Base-by-base conservation (phyloP, 495 filamentous ascomycete genomes). In the Amniculicola lignicola region DNA sequence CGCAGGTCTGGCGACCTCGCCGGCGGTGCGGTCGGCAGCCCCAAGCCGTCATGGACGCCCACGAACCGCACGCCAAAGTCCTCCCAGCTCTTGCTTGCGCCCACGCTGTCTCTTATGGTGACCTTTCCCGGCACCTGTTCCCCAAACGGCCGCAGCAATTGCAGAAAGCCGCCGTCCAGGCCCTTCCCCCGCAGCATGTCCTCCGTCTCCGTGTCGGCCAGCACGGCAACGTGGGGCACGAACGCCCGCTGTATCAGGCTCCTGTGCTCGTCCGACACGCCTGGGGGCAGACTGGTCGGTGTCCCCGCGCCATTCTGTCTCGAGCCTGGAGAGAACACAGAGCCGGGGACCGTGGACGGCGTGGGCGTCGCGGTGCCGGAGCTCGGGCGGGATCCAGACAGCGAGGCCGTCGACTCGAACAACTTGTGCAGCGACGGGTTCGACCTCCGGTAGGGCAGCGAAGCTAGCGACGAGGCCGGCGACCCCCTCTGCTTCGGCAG, bases 41-140 rank as follows among this genome's bases (percentile, higher is more conserved):
- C 78, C 16, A 86, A 68, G 1, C 80, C 79, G 54, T 84, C 83
- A 19, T 74, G 78, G 2, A 44, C 47, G 42, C 81, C 76, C 3
- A 85, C 81, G 69, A 98, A 95, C 37, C 87, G 85, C 43, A 97
- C 79, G 1, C 88, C 86, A 72, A 88, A 98, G 66, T 97, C 90
- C 23, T 96, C 93, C 76, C 86, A 94, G 25, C 80, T 81, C 59
- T 78, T 80, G 62, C 90, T 89, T 28, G 82, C 81, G 9, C 93
- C 92, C 53, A 86, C 77, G 60, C 90, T 95, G 69, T 98, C 94
- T 49, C 94, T 77, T 33, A 98, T 84, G 15, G 86, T 87, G 27
- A 98, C 86, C 67, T 90, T 93, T 21, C 93, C 93, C 28, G 84
- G 81, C 0, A 98, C 76, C 31, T 77, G 79, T 68, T 98, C 93